Percentiles rank a stretch among this genome's conserved stretches.
phyloP scores from a whole-genome alignment of 306 rosid species.

The Purshia tridentata region DNA sequence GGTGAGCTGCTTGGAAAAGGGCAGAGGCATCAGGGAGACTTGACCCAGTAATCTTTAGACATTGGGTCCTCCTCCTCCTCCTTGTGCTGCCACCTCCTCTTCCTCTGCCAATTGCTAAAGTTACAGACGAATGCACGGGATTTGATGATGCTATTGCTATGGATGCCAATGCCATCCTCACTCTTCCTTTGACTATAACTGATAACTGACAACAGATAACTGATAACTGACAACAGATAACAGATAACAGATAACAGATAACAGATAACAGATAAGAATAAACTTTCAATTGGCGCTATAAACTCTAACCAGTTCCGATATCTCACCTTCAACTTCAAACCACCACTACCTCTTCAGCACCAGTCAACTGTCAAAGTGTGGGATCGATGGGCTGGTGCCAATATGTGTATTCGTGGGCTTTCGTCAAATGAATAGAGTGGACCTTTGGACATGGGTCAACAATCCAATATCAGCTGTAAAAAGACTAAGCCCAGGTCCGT shows the following conservation, averaged over 20 bases:
- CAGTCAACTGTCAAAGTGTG: neutral
- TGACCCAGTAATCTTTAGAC: slow-evolving; percentile 49
- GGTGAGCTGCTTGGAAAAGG: slow-evolving; percentile 76
- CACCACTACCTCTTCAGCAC: neutral
- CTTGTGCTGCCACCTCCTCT: slow-evolving; percentile 6
- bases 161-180: slow-evolving; percentile 17
- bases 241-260: slow-evolving; percentile 7
- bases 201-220: slow-evolving; percentile 4
- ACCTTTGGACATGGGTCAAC: neutral
- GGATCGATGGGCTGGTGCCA: neutral
- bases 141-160: slow-evolving; percentile 19
- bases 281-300: neutral
- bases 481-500: too few species aligned
- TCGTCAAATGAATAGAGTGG: neutral
- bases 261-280: neutral
- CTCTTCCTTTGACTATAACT: neutral
- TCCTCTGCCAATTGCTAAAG: slow-evolving; percentile 14
- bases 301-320: neutral
- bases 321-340: neutral
- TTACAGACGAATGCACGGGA: slow-evolving; percentile 27
- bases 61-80: slow-evolving; percentile 17
- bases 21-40: slow-evolving; percentile 64
- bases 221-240: too few species aligned
- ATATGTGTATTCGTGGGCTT: neutral
- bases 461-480: too few species aligned